Base-by-base conservation (phyloP, 257 asterid species). In the Fraxinus anomala region DNA sequence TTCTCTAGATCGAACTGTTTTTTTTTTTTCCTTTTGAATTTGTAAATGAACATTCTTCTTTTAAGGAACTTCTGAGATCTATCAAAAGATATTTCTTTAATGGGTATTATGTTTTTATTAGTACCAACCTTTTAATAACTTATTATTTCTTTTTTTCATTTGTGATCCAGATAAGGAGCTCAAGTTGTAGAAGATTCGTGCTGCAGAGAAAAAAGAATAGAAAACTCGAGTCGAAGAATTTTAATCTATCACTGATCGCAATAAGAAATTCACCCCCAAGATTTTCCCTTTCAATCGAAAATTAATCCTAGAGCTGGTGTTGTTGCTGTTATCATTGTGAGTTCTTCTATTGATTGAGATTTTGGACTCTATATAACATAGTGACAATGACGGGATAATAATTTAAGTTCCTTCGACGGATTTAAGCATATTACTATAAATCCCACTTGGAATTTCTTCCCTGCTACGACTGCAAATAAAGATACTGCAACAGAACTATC, bases 1-100 rank as follows among this genome's bases (percentile, higher is more conserved):
- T 75, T 80, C 73, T 56, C 24, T 72, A 68, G 88, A 87, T 84
- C 90, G 90, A 76, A 75, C 83, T 81, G 78, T 87, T 76, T 82
- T 63, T 65, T 56, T 73, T 17, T 68, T 31, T 23, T 23, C 1
- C 33, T 63, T 63, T 63, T 1, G 69, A 63, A 63, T 63, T 63
- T 23, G 8, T 63, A 30, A 70, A 72, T 59, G 37, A 11, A 77
- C 66, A 34, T 44, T 72, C 28, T 68, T 33, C 16, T 16, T 47
- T 73, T 75, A 34, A 71, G 49, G 73, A 73, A 70, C 73, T 82
- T 77, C 61, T 79, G 21, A 82, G 88, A 86, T 86, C 86, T 84
- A 79, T 61, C 51, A 56, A n/a, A 7, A 66, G 70, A 70, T 33
- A 14, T 4, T 16, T 63, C 24, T 59, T 77, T 75, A 21, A 23